Base-by-base conservation (phyloP, 2,329 filamentous ascomycete genomes). In the Beauveria sp. region DNA sequence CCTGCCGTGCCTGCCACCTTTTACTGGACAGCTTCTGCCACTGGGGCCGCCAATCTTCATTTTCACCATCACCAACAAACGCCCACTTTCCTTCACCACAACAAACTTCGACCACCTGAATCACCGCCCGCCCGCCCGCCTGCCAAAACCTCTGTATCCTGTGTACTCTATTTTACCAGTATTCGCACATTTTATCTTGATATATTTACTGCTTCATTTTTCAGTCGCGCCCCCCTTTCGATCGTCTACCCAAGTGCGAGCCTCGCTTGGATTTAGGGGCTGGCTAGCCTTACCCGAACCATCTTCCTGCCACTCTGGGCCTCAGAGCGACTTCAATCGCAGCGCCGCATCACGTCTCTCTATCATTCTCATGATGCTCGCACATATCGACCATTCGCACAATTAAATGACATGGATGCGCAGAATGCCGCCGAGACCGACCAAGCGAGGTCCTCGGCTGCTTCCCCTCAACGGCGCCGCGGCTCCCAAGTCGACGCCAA, bases 391-490 rank as follows among this genome's bases (percentile, higher is more conserved):
- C 72, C 69, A 70, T 71, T 76, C 73, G 74, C 74, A 72, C 72
- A 80, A 80, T 80, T 85, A 81, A 83, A 83, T 85, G 83, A 80
- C 79, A 86, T 86, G 83, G 83, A 86, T 84, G 83, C 82, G 83
- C 83, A 85, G 78, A 85, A 85, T 85, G 83, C 81, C 81, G 78
- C 79, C 77, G 82, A 83, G 79, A 79, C 81, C 78, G 80, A 81
- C 75, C 81, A 79, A 76, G 80, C 80, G 79, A 84, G 82, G 82
- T 81, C 79, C 73, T 73, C 77, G 74, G 72, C 75, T 74, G 79
- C 80, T 80, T 80, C 80, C 70, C 76, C 79, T 69, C 76, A 77
- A 73, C 76, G 62, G 31, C 62, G 62, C 28, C 51, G 62, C n/a
- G 51, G 24, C 52, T 63, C 62, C 10, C 62, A 56, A 12, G 62